Conservation (phyloP, 345 rosid species). For the Aurinia saxatilis region DNA sequence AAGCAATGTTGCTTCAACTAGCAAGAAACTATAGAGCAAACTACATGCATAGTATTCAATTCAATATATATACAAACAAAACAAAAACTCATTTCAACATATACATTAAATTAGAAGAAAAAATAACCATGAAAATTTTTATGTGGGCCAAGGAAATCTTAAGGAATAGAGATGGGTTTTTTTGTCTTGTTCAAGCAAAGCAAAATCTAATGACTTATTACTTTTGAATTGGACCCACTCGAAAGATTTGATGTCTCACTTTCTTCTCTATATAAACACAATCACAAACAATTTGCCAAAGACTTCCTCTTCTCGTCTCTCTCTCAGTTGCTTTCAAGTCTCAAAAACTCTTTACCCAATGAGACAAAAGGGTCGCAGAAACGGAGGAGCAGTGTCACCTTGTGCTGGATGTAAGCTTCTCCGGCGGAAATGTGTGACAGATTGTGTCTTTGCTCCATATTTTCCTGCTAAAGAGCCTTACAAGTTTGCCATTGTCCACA, state of each 20-base stretch:
- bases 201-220: slow-evolving; percentile 27
- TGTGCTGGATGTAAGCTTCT: slow-evolving; percentile 95
- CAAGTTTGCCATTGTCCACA: slow-evolving; percentile 82
- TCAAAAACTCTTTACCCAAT: slow-evolving; percentile 17
- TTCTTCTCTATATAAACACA: slow-evolving; percentile 23
- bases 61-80: not conserved
- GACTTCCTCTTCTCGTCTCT: too few species aligned
- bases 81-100: not conserved
- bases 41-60: not conserved
- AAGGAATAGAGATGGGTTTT: slow-evolving; percentile 19
- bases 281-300: not conserved
- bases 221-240: slow-evolving; percentile 24
- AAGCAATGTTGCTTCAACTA: slow-evolving; percentile 29
- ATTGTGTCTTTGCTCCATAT: slow-evolving; percentile 83
- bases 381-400: slow-evolving; percentile 57
- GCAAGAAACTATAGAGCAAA: slow-evolving; percentile 21
- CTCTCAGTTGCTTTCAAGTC: slow-evolving; percentile 4
- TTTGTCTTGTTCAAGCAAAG: slow-evolving; percentile 25
- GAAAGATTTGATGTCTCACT: slow-evolving; percentile 23
- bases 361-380: slow-evolving; percentile 45
- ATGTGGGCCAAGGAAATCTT: slow-evolving; percentile 30
- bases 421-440: slow-evolving; percentile 69
- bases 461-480: slow-evolving; percentile 86
- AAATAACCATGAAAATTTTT: not conserved
- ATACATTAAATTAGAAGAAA: not conserved